A percentile compares a stretch with the other conserved stretches of the same genome.
These are phyloP conservation scores for Didymosphaeria variabile DNA, from an alignment of 2,329 filamentous ascomycete genomes.

Conservation along the genomic window DNA sequence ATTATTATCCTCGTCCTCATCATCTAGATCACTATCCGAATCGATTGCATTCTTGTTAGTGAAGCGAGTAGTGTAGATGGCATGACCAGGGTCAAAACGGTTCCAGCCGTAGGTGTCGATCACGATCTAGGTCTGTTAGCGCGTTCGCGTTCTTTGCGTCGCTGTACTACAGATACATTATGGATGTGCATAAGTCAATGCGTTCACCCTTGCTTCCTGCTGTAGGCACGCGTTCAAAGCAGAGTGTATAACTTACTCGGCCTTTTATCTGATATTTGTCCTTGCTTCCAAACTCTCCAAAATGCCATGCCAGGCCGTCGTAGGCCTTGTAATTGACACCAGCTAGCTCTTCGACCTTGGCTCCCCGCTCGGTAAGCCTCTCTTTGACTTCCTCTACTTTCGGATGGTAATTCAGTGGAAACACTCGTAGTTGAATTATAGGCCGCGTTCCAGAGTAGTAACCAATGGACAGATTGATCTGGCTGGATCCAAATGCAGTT, in stretches of 20 bases:
- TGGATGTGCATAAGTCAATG: too few species aligned
- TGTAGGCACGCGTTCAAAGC: too few species aligned
- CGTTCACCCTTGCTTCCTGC: too few species aligned
- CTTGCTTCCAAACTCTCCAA: slow-evolving; percentile 43
- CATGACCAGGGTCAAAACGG: slow-evolving; percentile 55
- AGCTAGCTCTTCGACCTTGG: slow-evolving; percentile 56
- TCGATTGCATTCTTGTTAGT: slow-evolving; percentile 36
- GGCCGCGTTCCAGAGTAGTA: slow-evolving; percentile 52
- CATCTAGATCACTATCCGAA: slow-evolving; percentile 10
- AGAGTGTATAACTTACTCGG: slow-evolving; percentile 18
- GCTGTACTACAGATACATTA: too few species aligned
- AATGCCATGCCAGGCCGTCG: slow-evolving; percentile 54
- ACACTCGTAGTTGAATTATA: slow-evolving; percentile 54
- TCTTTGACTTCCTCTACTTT: slow-evolving; percentile 50
- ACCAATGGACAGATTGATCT: slow-evolving; percentile 40
- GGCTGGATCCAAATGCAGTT: slow-evolving; percentile 42
- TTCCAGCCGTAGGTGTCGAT: slow-evolving; percentile 64
- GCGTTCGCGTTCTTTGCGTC: not conserved
- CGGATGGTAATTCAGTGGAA: slow-evolving; percentile 57
- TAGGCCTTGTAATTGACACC: slow-evolving; percentile 63
- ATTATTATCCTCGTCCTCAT: slow-evolving; percentile 13
- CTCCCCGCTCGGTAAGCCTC: slow-evolving; percentile 57
- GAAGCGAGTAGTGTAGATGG: slow-evolving; percentile 51
- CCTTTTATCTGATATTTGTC: slow-evolving; percentile 58
- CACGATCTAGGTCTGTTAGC: slow-evolving; percentile 51